Evolutionary conservation across 441 rosid genomes (phyloP).

Genomic region (Populus hybrid): DNA sequence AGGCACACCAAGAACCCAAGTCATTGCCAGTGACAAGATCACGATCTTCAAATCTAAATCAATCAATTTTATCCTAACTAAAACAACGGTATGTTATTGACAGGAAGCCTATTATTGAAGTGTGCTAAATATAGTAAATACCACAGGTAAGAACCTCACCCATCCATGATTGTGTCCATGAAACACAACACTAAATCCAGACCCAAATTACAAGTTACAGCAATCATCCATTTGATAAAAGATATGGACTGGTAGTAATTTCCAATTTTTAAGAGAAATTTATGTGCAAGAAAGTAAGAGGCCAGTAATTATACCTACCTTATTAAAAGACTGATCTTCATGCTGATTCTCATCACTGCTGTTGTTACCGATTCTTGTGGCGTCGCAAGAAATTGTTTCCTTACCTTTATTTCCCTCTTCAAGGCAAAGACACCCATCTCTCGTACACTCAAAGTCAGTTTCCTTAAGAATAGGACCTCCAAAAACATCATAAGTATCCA

Average conservation of each 20-base stretch:
- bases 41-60: not conserved
- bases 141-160: not conserved
- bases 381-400: slow-evolving; percentile 16
- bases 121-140: too few species aligned
- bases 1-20: not conserved
- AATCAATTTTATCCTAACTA: not conserved
- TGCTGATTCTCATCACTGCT: not conserved
- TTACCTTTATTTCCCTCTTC: slow-evolving; percentile 14
- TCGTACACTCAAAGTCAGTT: slow-evolving; percentile 3
- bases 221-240: not conserved
- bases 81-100: not conserved
- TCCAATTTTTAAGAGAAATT: not conserved
- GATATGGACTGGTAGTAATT: not conserved
- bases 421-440: slow-evolving; percentile 3
- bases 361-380: not conserved
- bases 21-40: not conserved
- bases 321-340: slow-evolving; percentile 7
- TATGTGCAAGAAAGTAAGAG: not conserved
- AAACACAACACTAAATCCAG: not conserved
- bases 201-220: not conserved
- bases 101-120: not conserved
- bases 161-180: not conserved
- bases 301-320: slow-evolving; percentile 21
- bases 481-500: slow-evolving; percentile 33
- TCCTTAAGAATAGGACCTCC: slow-evolving; percentile 20